phyloP scores from a whole-genome alignment of 163 green algal species.

The Scenedesmus sp. region DNA sequence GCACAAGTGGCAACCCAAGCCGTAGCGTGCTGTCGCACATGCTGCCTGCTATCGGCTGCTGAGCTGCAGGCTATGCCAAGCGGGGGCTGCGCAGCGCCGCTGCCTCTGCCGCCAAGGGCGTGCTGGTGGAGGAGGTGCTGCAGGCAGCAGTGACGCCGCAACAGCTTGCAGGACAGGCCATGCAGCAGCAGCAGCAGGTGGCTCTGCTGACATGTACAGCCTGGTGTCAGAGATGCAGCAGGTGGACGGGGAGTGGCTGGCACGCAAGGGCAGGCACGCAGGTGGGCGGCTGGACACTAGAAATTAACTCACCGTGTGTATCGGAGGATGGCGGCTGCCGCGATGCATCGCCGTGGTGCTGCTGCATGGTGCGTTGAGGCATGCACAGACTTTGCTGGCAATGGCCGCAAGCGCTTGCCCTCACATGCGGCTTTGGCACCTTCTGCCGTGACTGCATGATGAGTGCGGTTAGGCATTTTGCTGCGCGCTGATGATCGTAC shows the following conservation, averaged over 20 bases:
- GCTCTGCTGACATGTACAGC: neutral
- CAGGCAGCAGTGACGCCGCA: neutral
- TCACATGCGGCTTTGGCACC: too few relatives aligned
- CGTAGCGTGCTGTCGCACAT: too few relatives aligned
- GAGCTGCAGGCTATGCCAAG: conserved; percentile 32
- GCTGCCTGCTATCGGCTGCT: neutral
- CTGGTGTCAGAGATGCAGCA: conserved; percentile 30
- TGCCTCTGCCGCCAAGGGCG: conserved; percentile 27
- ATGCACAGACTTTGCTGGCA: too few relatives aligned
- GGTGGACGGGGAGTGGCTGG: conserved; percentile 31
- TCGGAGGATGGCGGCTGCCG: too few relatives aligned
- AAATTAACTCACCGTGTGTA: too few relatives aligned
- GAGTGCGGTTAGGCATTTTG: too few relatives aligned
- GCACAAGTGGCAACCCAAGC: too few relatives aligned
- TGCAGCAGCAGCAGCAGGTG: conserved; percentile 8
- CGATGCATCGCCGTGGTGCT: too few relatives aligned
- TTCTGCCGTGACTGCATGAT: neutral
- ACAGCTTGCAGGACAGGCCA: neutral
- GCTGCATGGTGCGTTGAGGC: too few relatives aligned
- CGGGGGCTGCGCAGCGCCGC: conserved; percentile 38
- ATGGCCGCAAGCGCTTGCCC: too few relatives aligned
- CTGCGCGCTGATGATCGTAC: too few relatives aligned
- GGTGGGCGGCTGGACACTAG: neutral
- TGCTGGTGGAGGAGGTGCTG: conserved; percentile 46
- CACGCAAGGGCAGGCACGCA: conserved; percentile 21